Percentiles rank a stretch among this genome's conserved stretches.
Conservation (phyloP, 2,329 filamentous ascomycete species). For the Balansia obtecta region DNA sequence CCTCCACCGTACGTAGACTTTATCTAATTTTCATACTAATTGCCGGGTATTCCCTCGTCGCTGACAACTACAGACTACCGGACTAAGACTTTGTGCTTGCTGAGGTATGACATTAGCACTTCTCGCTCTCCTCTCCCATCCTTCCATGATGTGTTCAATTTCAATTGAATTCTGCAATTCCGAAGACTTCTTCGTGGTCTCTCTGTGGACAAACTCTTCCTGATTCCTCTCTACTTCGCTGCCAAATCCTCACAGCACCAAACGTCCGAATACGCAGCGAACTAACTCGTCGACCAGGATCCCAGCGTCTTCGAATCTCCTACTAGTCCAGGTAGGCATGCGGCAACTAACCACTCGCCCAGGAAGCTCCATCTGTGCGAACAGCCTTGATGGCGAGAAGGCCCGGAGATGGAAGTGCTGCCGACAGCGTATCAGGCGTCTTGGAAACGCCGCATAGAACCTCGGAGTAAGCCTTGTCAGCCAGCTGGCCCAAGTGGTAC, state of each 20-base stretch:
- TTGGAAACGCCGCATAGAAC: slow-evolving; percentile 39
- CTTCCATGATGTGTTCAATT: slow-evolving; percentile 24
- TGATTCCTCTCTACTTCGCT: not conserved
- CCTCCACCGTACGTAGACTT: no score
- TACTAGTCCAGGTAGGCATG: no score
- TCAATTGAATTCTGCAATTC: slow-evolving; percentile 38
- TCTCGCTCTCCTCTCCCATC: no score
- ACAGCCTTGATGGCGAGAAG: slow-evolving; percentile 33
- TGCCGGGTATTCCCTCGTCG: no score
- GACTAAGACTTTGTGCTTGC: no score
- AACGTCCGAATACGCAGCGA: not conserved
- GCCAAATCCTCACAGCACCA: no score
- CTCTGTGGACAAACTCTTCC: slow-evolving; percentile 19
- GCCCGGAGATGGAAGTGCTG: slow-evolving; percentile 51
- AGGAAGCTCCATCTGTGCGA: slow-evolving; percentile 36
- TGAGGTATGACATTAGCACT: no score
- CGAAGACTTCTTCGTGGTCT: slow-evolving; percentile 19
- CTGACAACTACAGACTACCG: no score
- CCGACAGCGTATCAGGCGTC: slow-evolving; percentile 33
- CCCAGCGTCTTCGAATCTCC: not conserved
- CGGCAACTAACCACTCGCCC: no score
- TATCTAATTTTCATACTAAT: no score
- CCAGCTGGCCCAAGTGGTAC: slow-evolving; percentile 31
- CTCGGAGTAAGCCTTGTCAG: no score
- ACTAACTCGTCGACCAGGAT: not conserved